phyloP scores from a whole-genome alignment of 1,284 basidiomycete species.

The Ganoderma meredithae region DNA sequence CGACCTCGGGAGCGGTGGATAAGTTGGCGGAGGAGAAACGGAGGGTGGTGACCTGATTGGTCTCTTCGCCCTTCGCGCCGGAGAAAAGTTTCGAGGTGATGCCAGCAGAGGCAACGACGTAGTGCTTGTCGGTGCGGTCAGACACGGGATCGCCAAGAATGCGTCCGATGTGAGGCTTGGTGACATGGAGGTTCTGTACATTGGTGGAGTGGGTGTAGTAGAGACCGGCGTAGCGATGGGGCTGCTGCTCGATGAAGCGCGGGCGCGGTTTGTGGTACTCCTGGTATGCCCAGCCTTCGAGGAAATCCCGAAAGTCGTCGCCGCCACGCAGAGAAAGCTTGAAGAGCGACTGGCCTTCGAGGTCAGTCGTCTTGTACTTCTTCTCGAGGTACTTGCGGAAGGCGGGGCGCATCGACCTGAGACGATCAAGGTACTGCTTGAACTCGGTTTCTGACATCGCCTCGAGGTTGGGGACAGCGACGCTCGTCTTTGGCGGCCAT shows the following conservation, averaged over 20 bases:
- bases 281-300: slow-evolving; percentile 36
- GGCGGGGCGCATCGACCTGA: slow-evolving; percentile 61
- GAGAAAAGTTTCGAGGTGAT: slow-evolving; percentile 34
- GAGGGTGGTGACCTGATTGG: slow-evolving; percentile 33
- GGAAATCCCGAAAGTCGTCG: slow-evolving; percentile 41
- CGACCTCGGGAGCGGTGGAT: slow-evolving; percentile 40
- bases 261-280: slow-evolving; percentile 39
- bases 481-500: slow-evolving; percentile 45
- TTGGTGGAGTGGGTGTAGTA: slow-evolving; percentile 60
- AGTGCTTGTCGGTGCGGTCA: slow-evolving; percentile 13
- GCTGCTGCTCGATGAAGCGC: slow-evolving; percentile 63
- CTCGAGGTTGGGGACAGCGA: slow-evolving; percentile 40
- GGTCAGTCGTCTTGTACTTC: slow-evolving; percentile 29
- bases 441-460: slow-evolving; percentile 57
- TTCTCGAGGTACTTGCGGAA: slow-evolving; percentile 57
- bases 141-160: slow-evolving; percentile 46
- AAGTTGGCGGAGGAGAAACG: slow-evolving; percentile 40
- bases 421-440: slow-evolving; percentile 59
- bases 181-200: slow-evolving; percentile 61
- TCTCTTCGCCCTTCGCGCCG: slow-evolving; percentile 10
- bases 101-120: slow-evolving; percentile 41
- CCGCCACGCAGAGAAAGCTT: slow-evolving; percentile 34
- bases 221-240: slow-evolving; percentile 70
- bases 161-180: slow-evolving; percentile 64
- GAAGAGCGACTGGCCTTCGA: slow-evolving; percentile 43